Conservation (phyloP, 2,329 filamentous ascomycete species). For the Phialemonium atrogriseum region DNA sequence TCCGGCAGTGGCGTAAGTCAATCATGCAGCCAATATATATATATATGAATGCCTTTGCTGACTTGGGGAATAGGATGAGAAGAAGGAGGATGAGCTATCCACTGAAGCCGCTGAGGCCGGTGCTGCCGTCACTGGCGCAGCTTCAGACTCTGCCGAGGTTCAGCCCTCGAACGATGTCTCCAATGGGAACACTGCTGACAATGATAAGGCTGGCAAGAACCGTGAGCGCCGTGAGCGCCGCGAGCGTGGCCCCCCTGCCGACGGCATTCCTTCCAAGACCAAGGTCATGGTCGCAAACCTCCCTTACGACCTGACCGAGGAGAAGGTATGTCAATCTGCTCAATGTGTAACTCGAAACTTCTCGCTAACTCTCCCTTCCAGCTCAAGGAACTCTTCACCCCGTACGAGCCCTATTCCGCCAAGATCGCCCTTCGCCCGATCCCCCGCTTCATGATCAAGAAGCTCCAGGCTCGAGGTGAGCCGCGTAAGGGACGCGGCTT, state of each 20-base stretch:
- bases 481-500: conserved; percentile 98
- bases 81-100: conserved; percentile 38
- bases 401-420: conserved; percentile 85
- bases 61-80: conserved; percentile 15
- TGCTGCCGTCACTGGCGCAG: conserved; percentile 33
- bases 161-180: conserved; percentile 55
- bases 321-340: conserved; percentile 60
- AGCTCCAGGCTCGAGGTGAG: conserved; percentile 96
- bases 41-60: conserved; percentile 3
- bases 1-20: conserved; percentile 41
- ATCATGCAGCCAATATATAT: not conserved
- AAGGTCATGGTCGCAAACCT: conserved; percentile 99
- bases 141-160: conserved; percentile 42
- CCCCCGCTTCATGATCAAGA: conserved; percentile 99
- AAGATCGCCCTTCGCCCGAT: conserved; percentile 99
- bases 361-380: conserved; percentile 30
- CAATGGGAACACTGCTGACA: conserved; percentile 48
- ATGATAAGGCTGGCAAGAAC: conserved; percentile 25
- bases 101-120: conserved; percentile 37
- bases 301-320: conserved; percentile 94
- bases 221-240: conserved; percentile 51
- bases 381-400: conserved; percentile 96
- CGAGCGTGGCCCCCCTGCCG: conserved; percentile 91
- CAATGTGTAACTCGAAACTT: too few relatives aligned
- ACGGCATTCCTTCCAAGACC: conserved; percentile 96